Evolutionary conservation across 768 basidiomycete genomes (phyloP), one percentile per base, ranked within the genome.

Genomic region (Lactarius hengduanensis): DNA sequence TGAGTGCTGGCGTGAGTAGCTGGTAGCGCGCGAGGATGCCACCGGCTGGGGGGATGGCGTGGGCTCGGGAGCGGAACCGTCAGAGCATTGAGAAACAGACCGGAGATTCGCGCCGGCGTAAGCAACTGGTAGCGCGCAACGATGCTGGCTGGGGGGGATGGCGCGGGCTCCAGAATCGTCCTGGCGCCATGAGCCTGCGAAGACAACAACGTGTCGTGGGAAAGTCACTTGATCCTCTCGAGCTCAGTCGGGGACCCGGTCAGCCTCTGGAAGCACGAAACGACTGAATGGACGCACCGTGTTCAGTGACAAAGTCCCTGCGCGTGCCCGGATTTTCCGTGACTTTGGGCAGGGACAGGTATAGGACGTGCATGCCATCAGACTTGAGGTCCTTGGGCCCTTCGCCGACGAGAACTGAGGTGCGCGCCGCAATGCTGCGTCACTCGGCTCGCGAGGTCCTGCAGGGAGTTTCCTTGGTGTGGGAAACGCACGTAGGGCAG

Each of bases 11-110:
- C 0, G 90, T 91, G 57, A 93, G 83, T 56, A 92, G 81, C 73
- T 92, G 90, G 75, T 92, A 92, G 40, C 80, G 84, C 67, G 86
- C 82, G 32, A 93, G 81, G 63, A 92, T 86, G 11, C 90, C 88
- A 26, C 82, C 84, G 9, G 77, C 73, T 6, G 81, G 1, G 80
- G 74, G 20, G 80, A 79, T 13, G 78, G 71, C 61, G 55, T n/a
- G 9, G 65, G 60, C 16, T 18, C 20, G 2, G 60, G 78, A 73
- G 28, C 72, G 73, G 63, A 71, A 71, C 54, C 73, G 61, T 72
- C 70, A 7, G 30, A 30, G 6, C 32, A 32, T 32, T 71, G 74
- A 91, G 89, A 72, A 92, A 78, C 20, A 93, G 81, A 8, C 81
- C 74, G 3, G 80, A 82, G 75, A 93, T 90, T 57, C 93, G 80